Conservation (phyloP, 192 early-diverging fungal species). For the Entomortierella parvispora region DNA sequence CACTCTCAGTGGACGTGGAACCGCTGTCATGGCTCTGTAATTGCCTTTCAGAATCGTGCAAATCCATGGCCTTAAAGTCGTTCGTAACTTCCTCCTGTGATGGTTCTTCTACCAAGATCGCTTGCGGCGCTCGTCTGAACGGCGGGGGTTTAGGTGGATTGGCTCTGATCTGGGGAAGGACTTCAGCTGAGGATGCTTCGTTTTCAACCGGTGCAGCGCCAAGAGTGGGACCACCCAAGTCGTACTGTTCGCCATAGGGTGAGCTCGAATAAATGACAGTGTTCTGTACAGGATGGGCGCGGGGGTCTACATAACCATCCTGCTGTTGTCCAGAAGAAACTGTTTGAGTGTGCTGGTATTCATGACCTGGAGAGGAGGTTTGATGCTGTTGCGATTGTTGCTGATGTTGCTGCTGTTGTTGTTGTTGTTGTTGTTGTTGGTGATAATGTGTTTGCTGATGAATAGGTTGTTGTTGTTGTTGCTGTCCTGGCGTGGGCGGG, state of each 20-base stretch:
- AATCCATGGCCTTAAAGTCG: too few species aligned
- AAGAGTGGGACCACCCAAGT: constrained; percentile 14
- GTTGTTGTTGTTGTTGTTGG: constrained; percentile 22
- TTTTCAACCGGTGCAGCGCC: constrained; percentile 1
- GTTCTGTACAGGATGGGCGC: background rate
- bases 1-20: too few species aligned
- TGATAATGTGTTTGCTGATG: constrained; percentile 4
- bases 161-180: constrained; percentile 44
- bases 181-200: constrained; percentile 9
- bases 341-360: too few species aligned
- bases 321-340: background rate
- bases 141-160: constrained; percentile 22
- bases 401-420: constrained; percentile 11
- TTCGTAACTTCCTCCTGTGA: background rate
- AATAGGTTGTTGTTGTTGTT: constrained; percentile 3
- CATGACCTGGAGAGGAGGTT: background rate
- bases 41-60: too few species aligned
- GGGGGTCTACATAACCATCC: constrained; percentile 15
- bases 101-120: constrained; percentile 24
- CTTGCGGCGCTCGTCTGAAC: constrained; percentile 28
- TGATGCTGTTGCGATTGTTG: constrained; percentile 1
- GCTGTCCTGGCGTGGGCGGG: constrained; percentile 1
- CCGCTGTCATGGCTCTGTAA: too few species aligned
- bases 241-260: constrained; percentile 20
- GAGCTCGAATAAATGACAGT: constrained; percentile 20